These are phyloP conservation scores for Thymus quinquecostatus DNA, from an alignment of 257 asterid species.

Conservation along the genomic window DNA sequence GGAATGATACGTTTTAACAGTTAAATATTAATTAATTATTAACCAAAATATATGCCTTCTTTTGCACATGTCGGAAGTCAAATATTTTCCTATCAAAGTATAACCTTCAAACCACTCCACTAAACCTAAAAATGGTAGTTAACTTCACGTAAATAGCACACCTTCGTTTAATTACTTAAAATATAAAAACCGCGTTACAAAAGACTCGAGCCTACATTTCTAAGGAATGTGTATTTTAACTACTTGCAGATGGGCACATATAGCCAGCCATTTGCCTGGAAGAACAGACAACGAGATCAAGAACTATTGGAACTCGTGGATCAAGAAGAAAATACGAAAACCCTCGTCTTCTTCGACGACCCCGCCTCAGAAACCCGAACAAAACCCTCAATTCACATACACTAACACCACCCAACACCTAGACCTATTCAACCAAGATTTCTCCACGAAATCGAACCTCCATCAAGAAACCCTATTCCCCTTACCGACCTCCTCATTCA, in stretches of 20 bases:
- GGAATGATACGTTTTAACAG: constrained; percentile 6
- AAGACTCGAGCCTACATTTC: too few species aligned
- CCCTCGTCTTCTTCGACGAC: constrained; percentile 40
- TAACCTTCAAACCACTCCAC: constrained; percentile 18
- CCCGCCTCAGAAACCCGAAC: constrained; percentile 28
- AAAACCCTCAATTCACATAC: constrained; percentile 41
- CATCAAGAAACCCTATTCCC: constrained; percentile 51
- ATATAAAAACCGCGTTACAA: too few species aligned
- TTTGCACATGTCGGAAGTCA: constrained; percentile 24
- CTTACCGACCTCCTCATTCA: constrained; percentile 54
- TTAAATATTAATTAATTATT: constrained; percentile 23
- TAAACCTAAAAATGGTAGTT: neutral
- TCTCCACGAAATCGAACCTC: constrained; percentile 35
- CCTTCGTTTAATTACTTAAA: too few species aligned
- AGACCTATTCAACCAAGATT: constrained; percentile 50
- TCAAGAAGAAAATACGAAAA: constrained; percentile 76
- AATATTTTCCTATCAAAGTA: neutral
- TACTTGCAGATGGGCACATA: constrained; percentile 86
- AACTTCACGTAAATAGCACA: neutral
- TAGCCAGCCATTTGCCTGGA: constrained; percentile 93
- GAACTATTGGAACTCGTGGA: constrained; percentile 97
- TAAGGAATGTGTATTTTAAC: too few species aligned
- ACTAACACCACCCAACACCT: constrained; percentile 40
- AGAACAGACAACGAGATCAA: constrained; percentile 93
- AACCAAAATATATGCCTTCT: constrained; percentile 9